Percentiles rank a stretch among this genome's conserved stretches.
Evolutionary conservation across 2,329 filamentous ascomycete species (phyloP).

Genomic region (Chaetomium globosum): DNA sequence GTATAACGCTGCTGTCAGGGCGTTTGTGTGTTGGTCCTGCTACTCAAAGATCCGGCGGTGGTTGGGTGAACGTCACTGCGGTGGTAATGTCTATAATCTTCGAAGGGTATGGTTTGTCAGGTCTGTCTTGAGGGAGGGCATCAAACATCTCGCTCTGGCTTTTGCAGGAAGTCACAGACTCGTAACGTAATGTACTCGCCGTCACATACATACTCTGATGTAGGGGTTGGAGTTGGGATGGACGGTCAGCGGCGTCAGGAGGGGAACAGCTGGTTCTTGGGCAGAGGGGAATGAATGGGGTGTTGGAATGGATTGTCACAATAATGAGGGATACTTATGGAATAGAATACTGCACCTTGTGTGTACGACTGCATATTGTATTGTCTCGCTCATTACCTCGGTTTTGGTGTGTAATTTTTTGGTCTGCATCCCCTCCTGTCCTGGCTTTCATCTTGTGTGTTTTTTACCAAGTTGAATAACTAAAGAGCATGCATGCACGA

Average conservation of each 20-base stretch:
- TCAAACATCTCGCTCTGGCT: background rate
- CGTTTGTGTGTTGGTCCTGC: background rate
- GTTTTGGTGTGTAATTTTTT: background rate
- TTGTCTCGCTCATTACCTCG: too few species aligned
- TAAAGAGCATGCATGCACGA: background rate
- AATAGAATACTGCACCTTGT: conserved; percentile 7
- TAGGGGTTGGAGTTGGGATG: conserved; percentile 17
- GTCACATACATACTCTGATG: conserved; percentile 3
- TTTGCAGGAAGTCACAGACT: conserved; percentile 2
- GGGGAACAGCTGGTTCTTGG: conserved; percentile 6
- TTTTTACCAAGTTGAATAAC: too few species aligned
- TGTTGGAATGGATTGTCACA: conserved; percentile 7
- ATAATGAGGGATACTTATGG: conserved; percentile 19
- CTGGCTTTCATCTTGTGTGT: background rate
- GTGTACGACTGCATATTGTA: background rate
- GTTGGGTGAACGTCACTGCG: background rate
- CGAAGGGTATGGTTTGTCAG: background rate
- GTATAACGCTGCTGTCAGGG: background rate
- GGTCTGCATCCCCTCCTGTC: too few species aligned
- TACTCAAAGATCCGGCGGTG: conserved; percentile 5
- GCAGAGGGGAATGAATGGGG: conserved; percentile 9
- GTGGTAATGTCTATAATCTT: conserved; percentile 28
- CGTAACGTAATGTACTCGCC: conserved; percentile 25
- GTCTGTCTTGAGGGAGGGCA: background rate
- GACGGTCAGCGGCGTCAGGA: background rate